phyloP scores from a whole-genome alignment of 1,284 basidiomycete species.

The Fomes fomentarius region DNA sequence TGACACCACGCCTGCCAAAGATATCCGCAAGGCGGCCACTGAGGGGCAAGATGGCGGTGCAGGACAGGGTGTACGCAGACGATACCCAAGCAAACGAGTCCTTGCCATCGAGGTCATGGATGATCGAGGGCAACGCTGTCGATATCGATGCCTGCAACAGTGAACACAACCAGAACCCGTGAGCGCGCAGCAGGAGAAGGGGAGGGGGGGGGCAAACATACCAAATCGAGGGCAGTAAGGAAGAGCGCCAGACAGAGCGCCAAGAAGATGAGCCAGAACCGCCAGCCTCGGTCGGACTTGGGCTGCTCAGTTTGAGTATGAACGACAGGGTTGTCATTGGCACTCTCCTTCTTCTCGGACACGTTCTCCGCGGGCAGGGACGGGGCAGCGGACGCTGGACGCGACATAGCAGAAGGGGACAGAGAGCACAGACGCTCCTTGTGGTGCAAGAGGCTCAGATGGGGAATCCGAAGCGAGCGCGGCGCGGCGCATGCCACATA shows the following conservation, averaged over 20 bases:
- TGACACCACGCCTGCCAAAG: constrained; percentile 38
- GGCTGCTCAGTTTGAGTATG: no score
- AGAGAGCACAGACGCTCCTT: neutral
- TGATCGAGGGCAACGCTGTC: constrained; percentile 38
- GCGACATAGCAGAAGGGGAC: neutral
- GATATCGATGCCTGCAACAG: constrained; percentile 34
- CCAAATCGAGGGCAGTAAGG: constrained; percentile 24
- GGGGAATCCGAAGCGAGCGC: neutral
- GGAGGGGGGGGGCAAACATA: neutral
- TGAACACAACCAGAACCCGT: neutral
- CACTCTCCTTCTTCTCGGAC: no score
- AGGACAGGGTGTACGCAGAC: constrained; percentile 31
- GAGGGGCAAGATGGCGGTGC: constrained; percentile 32
- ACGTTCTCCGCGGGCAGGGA: neutral
- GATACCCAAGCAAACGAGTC: constrained; percentile 36
- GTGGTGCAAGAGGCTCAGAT: neutral
- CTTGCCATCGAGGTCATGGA: constrained; percentile 31
- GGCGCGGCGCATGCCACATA: no score
- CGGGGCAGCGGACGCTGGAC: neutral
- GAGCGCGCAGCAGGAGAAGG: neutral
- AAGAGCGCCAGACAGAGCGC: constrained; percentile 16
- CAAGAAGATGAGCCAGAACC: constrained; percentile 23
- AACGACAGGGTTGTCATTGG: no score
- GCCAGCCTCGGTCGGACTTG: constrained; percentile 14
- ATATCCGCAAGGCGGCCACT: constrained; percentile 31